Base-by-base conservation (phyloP, 257 asterid genomes). In the Primulina huaijiensis region DNA sequence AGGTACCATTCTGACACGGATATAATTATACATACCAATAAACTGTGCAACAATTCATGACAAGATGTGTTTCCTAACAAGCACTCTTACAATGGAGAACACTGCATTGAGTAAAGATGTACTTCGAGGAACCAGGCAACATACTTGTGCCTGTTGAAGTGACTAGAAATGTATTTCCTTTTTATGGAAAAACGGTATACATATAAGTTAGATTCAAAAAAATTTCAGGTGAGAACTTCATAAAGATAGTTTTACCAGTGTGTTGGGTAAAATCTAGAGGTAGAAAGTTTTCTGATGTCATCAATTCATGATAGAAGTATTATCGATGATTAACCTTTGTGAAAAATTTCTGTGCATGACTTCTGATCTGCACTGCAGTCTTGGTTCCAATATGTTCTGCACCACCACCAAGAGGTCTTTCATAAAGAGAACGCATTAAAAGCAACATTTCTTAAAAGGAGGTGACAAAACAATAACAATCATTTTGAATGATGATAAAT, bases 301-400 rank as follows among this genome's bases (percentile, higher is more conserved):
- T 40, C 61, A 74, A 75, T 29, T 9, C 72, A 79, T 75, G 75
- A 70, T 68, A 78, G 75, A 46, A 71, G 67, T 70, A 76, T 80
- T 75, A 83, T 78, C 69, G 79, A 77, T 75, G 73, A 71, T 79
- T 81, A 77, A 93, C 99, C 99, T 93, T 93, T 27, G 97, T 87
- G 73, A 93, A 93, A 81, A 93, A 90, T 81, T 93, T 93, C 78
- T 93, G 99, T 65, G 99, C 99, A 86, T 93, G 99, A 82, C 99
- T 93, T 85, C 99, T 81, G 82, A 93, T 93, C 95, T 93, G 97
- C 91, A 93, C 99, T 66, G 99, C 99, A 70, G 99, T 89, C 95
- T 93, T 93, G 82, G 99, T 90, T 78, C 99, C 99, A 75, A 93
- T 84, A 79, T 93, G 92, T 85, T 93, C 99, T 93, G 95, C 85